Base-by-base conservation (phyloP, 1,284 basidiomycete genomes). In the Takashimella tepidaria region DNA sequence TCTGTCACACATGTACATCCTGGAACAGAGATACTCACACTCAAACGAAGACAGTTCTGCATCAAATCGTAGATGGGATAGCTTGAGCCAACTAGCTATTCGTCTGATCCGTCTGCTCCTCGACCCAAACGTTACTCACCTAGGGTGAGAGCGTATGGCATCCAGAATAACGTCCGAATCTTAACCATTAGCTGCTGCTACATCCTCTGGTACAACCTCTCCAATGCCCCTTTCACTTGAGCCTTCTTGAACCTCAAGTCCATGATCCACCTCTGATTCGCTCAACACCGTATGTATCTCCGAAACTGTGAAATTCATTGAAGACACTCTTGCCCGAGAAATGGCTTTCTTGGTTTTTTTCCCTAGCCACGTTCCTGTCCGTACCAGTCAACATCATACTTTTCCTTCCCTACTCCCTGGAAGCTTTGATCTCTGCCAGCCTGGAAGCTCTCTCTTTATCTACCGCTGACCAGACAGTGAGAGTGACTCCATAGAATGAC, bases 401-500 rank as follows among this genome's bases (percentile, higher is more conserved):
- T 8, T 37, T 8, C 16, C 31, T 37, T 8, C 31, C 10, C 31
- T 16, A 16, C 10, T 37, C 31, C 8, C 16, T 37, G 31, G 31
- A 59, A 40, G 54, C 45, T 53, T 68, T 67, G 55, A 72, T 62
- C 23, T 58, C 52, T 45, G 64, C 66, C 41, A 74, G 63, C 46
- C 63, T 61, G 20, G 50, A 26, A 0, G 87, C 85, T 50, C 90
- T 84, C 64, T 91, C 86, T 2, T 85, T 84, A 67, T 96, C 92
- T 24, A 90, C 91, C 67, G 92, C 90, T 8, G 88, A 90, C 91
- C 90, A 96, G 0, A 95, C 89, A 3, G 89, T 91, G 49, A 96
- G 79, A 60, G 89, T 91, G 27, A 92, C 89, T 45, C 90, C 92
- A 68, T 95, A 84, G 70, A 91, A 95, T 11, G 86, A 85, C 56